phyloP scores from a whole-genome alignment of 192 early-diverging fungal genomes.

The Funneliformis mosseae region DNA sequence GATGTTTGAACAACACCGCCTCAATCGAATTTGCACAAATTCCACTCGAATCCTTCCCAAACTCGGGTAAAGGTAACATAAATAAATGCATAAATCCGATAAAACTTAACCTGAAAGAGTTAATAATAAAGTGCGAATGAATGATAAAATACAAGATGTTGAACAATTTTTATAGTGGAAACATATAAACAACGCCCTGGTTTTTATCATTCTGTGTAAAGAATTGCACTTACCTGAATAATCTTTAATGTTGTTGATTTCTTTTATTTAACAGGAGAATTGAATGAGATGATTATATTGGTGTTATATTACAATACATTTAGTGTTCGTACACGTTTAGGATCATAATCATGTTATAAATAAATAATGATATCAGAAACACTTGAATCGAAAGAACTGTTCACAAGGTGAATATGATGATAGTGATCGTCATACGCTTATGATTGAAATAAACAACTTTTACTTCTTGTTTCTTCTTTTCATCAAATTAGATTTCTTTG shows the following conservation, averaged over 20 bases:
- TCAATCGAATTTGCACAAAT: neutral
- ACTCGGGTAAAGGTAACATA: constrained; percentile 14
- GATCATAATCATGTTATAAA: no score
- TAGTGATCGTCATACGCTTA: neutral
- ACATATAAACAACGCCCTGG: neutral
- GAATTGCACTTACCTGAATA: neutral
- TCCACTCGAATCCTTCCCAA: neutral
- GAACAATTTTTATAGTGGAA: neutral
- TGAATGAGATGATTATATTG: neutral
- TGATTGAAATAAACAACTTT: neutral
- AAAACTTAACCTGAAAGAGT: constrained; percentile 1
- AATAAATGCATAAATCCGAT: constrained; percentile 12
- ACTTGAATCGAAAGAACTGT: neutral
- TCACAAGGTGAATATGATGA: neutral
- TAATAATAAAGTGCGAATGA: neutral
- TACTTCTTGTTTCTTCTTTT: neutral
- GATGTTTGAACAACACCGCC: constrained; percentile 2
- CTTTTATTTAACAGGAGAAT: neutral
- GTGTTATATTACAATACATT: neutral
- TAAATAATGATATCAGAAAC: neutral
- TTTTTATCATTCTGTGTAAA: neutral
- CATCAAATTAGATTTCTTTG: neutral
- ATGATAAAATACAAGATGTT: neutral
- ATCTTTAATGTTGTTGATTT: constrained; percentile 16
- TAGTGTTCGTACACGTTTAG: neutral